Evolutionary conservation across 176 grass and related monocot species (phyloP).

Genomic region (Thinopyrum elongatum): DNA sequence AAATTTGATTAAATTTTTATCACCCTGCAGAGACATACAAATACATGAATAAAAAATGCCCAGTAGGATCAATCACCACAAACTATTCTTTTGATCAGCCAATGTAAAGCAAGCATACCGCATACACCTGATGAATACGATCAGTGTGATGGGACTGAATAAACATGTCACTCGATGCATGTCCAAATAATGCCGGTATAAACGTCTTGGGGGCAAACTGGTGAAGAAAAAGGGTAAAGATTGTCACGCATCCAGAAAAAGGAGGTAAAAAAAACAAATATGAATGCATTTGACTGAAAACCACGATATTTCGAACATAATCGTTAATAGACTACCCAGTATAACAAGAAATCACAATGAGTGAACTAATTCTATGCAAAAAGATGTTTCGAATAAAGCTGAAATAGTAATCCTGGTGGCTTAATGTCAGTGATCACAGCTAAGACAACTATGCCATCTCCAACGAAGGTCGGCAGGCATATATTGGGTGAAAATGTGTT

Average conservation of each 20-base stretch:
- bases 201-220: conserved; percentile 97
- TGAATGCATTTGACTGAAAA: too few relatives aligned
- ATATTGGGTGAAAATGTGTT: not conserved
- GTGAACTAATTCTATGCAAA: not conserved
- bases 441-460: not conserved
- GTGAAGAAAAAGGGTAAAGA: conserved; percentile 5
- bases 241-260: conserved; percentile 9
- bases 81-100: not conserved
- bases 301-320: too few relatives aligned
- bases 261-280: conserved; percentile 8
- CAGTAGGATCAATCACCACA: not conserved
- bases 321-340: too few relatives aligned
- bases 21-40: conserved; percentile 57
- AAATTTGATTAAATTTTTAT: conserved; percentile 99
- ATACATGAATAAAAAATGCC: conserved; percentile 21
- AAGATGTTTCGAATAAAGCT: not conserved
- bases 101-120: conserved; percentile 40
- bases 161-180: conserved; percentile 93
- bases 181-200: conserved; percentile 96
- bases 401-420: not conserved
- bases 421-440: not conserved
- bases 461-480: not conserved
- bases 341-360: not conserved
- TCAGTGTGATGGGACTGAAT: conserved; percentile 84
- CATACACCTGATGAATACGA: conserved; percentile 83